Conservation (phyloP, 108 stramenopile species). For the Cyclotella kingstonii region DNA sequence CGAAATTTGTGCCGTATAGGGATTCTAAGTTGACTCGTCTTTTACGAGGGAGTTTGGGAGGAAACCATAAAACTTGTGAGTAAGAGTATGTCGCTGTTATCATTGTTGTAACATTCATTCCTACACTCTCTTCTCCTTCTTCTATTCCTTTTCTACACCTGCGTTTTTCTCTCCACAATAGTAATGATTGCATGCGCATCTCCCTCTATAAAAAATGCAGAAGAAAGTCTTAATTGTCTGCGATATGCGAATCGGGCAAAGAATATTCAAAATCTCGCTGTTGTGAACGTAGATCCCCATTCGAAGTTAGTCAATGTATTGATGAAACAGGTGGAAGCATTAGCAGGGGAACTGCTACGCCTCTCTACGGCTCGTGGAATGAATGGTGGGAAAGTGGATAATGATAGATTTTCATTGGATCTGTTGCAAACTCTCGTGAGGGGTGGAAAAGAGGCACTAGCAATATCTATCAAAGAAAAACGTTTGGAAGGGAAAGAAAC, state of each 20-base stretch:
- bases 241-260: conserved; percentile 97
- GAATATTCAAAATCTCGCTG: conserved; percentile 92
- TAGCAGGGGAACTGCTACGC: conserved; percentile 60
- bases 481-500: no score
- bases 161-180: not conserved
- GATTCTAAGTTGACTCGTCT: conserved; percentile 79
- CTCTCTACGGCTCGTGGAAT: conserved; percentile 24
- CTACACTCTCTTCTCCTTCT: no score
- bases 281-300: conserved; percentile 32
- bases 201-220: conserved; percentile 72
- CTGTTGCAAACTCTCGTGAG: conserved; percentile 42
- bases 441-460: conserved; percentile 35
- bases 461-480: conserved; percentile 9
- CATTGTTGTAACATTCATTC: no score
- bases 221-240: conserved; percentile 93
- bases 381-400: conserved; percentile 38
- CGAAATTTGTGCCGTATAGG: conserved; percentile 79
- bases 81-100: not conserved
- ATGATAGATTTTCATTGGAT: conserved; percentile 39
- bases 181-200: conserved; percentile 96
- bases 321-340: conserved; percentile 41
- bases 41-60: conserved; percentile 83
- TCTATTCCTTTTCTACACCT: not conserved
- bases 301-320: conserved; percentile 51
- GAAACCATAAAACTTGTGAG: conserved; percentile 90